Percentiles rank a stretch among this genome's conserved stretches.
Evolutionary conservation across 148 eudicot species (phyloP).

Genomic region (Limonium bicolor): DNA sequence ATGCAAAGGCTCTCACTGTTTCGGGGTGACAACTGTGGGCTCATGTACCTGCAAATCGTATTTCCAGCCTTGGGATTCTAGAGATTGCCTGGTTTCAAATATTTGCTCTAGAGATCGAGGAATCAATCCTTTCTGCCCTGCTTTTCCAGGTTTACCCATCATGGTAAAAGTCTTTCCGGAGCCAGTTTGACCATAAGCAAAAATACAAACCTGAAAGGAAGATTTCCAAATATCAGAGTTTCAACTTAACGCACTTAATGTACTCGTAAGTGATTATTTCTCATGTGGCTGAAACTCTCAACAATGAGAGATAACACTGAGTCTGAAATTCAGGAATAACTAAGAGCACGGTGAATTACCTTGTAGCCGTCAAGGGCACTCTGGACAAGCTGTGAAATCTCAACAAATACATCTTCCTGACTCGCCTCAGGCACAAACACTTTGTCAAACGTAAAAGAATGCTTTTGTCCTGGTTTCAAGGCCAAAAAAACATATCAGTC

Average conservation of each 20-base stretch:
- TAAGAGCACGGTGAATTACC: conserved; percentile 23
- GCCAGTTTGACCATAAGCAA: conserved; percentile 98
- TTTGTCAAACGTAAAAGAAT: conserved; percentile 71
- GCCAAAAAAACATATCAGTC: neutral
- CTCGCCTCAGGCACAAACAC: conserved; percentile 77
- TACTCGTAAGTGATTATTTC: no score
- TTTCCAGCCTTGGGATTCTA: conserved; percentile 89
- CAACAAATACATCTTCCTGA: conserved; percentile 88
- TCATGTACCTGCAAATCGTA: conserved; percentile 80
- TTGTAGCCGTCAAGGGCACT: conserved; percentile 99
- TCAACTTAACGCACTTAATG: no score
- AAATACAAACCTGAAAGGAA: conserved; percentile 63
- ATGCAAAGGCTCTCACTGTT: neutral
- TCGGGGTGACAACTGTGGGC: neutral
- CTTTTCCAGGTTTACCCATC: conserved; percentile 83
- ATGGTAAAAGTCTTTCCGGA: conserved; percentile 95
- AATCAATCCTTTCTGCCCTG: conserved; percentile 71
- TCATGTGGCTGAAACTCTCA: neutral
- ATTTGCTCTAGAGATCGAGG: conserved; percentile 92
- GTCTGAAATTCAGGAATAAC: neutral
- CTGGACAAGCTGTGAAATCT: conserved; percentile 97
- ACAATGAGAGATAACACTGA: neutral
- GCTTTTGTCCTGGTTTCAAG: conserved; percentile 55
- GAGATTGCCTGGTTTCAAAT: conserved; percentile 62
- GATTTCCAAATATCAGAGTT: neutral